Conservation (phyloP, 1,139 yeast genomes). For the Meyerozyma carpophila region DNA sequence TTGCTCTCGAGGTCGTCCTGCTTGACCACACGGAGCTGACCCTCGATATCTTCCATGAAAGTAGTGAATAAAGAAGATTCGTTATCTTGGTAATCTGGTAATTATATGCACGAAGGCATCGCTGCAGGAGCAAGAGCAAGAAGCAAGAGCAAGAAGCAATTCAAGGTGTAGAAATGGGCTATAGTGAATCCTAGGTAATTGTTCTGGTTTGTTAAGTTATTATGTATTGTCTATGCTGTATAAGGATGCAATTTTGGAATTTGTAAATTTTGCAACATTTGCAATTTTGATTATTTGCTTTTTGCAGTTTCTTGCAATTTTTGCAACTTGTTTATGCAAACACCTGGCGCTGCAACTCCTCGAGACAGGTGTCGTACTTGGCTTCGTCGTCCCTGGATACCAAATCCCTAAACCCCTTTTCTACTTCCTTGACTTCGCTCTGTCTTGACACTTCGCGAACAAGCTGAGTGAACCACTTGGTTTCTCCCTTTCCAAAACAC, state of each 20-base stretch:
- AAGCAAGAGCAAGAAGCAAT: too few species aligned
- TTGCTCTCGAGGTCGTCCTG: slow-evolving; percentile 70
- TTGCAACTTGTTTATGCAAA: neutral
- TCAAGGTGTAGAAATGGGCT: neutral
- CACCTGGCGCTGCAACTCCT: slow-evolving; percentile 21
- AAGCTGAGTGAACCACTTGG: slow-evolving; percentile 54
- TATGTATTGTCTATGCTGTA: too few species aligned
- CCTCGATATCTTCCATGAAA: neutral
- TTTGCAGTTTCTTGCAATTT: neutral
- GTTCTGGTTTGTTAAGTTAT: too few species aligned
- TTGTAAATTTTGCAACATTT: neutral
- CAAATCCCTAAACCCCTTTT: slow-evolving; percentile 14
- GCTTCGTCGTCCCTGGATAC: slow-evolving; percentile 22
- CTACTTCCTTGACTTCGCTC: slow-evolving; percentile 18
- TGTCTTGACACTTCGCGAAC: slow-evolving; percentile 39
- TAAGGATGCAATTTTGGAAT: neutral
- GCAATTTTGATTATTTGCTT: too few species aligned
- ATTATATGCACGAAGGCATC: neutral
- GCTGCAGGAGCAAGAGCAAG: neutral
- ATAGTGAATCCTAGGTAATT: neutral
- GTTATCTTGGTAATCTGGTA: neutral
- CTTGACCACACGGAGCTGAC: slow-evolving; percentile 44
- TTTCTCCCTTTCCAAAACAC: slow-evolving; percentile 71
- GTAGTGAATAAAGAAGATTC: neutral
- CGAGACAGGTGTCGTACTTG: slow-evolving; percentile 21